Evolutionary conservation across 306 rosid genomes (phyloP).

Genomic region (Notholithocarpus densiflorus): DNA sequence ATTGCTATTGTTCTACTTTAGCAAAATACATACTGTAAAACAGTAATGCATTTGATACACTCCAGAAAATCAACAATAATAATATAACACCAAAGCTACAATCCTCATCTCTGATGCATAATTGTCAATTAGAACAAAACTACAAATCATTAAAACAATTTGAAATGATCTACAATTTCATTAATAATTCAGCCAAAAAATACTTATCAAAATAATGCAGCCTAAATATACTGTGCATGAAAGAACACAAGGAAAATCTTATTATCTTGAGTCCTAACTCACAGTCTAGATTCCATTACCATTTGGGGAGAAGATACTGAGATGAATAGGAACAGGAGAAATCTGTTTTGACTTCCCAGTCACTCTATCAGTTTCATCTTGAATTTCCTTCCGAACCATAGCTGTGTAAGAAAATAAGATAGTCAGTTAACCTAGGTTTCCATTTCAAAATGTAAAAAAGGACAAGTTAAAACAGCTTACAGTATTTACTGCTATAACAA

Average conservation of each 20-base stretch:
- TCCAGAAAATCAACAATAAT: not conserved
- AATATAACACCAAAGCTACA: not conserved
- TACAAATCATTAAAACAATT: not conserved
- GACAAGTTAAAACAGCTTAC: not conserved
- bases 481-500: not conserved
- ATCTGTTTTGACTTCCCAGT: constrained; percentile 74
- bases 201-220: not conserved
- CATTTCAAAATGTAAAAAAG: not conserved
- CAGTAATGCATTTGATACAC: not conserved
- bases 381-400: constrained; percentile 76
- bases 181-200: not conserved
- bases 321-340: constrained; percentile 87
- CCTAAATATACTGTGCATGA: not conserved
- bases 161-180: not conserved
- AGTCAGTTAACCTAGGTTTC: constrained; percentile 11
- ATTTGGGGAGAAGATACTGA: constrained; percentile 74
- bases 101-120: not conserved
- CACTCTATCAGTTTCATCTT: constrained; percentile 75
- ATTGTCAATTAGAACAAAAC: constrained; percentile 3
- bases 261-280: not conserved
- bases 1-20: not conserved
- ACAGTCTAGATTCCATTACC: constrained; percentile 33
- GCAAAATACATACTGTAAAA: not conserved
- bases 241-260: not conserved
- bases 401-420: constrained; percentile 42